Conservation (phyloP, 1,284 basidiomycete species). For the Entoloma clypeatum region DNA sequence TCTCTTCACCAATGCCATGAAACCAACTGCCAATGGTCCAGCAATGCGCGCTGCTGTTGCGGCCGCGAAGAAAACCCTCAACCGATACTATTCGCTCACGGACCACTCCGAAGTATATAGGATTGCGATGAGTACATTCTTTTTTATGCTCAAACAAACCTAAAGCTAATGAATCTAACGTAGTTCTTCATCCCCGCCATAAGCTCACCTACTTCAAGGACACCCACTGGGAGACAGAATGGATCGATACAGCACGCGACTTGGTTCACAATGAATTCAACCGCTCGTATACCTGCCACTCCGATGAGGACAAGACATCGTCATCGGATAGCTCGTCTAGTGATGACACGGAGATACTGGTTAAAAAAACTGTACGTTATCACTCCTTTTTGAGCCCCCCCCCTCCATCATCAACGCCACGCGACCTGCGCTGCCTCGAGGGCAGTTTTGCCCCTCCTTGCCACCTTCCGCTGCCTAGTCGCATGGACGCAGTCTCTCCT, state of each 20-base stretch:
- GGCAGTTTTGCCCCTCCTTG: no score
- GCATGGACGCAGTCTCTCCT: no score
- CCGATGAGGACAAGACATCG: neutral
- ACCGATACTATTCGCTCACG: conserved; percentile 26
- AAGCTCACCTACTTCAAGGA: conserved; percentile 19
- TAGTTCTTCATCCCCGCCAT: conserved; percentile 21
- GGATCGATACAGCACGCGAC: conserved; percentile 15
- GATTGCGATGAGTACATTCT: conserved; percentile 29
- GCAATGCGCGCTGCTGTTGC: conserved; percentile 17
- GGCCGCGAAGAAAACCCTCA: conserved; percentile 21
- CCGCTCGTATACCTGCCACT: conserved; percentile 6
- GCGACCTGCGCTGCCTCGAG: no score
- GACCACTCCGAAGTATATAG: conserved; percentile 26
- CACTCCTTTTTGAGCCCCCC: no score
- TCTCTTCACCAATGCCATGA: conserved; percentile 9
- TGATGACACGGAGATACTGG: neutral
- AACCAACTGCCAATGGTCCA: neutral
- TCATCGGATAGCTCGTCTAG: neutral
- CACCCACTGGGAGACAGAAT: conserved; percentile 14
- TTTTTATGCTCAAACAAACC: conserved; percentile 1
- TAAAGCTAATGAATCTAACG: neutral
- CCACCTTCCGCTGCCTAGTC: no score
- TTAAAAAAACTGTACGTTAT: no score
- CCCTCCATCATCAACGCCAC: no score
- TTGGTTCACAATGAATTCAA: conserved; percentile 14